Evolutionary conservation across 495 filamentous ascomycete species (phyloP), one percentile per base, ranked within the genome.

Genomic region (Penicillium macrosclerotiorum): DNA sequence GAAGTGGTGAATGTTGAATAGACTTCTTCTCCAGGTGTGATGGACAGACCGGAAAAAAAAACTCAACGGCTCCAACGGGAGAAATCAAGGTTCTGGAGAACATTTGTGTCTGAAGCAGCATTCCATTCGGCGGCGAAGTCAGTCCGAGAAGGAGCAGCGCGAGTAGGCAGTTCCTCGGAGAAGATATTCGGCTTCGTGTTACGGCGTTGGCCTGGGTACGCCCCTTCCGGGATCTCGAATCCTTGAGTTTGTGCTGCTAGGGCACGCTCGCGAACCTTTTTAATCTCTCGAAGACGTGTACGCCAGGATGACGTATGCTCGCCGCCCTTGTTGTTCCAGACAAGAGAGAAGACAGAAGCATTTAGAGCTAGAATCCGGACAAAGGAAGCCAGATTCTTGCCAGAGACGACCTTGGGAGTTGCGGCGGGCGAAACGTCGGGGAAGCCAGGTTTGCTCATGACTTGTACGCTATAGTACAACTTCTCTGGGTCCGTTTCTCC

Each of bases 281-380:
- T 85, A 57, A 99, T 95, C 58, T 93, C 85, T 18, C 83, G 80
- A 4, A 97, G 76, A 37, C 93, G 82, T 42, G 85, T 88, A 20
- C 90, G 82, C 91, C 93, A 96, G 12, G 88, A 86, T 0, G 90
- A 94, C 8, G 92, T 74, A 56, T 95, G 81, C 67, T 96, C 90
- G 45, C 88, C 86, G 27, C 85, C 84, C 43, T 86, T 80, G 46
- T 83, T 81, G 56, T 84, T 85, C 89, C 93, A 96, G 34, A 96
- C 91, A 36, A 87, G 79, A 5, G 85, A 86, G 65, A 96, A 95
- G 13, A 96, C 88, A 9, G 88, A 94, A 1, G 94, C 90, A 62
- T 95, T 97, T 46, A 97, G 76, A 1, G 92, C 90, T 5, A 99
- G 75, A 50, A 95, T 85, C 17, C 94, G 86, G 27, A 96, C 85